These are phyloP conservation scores for Dioscorea alata DNA, from an alignment of 106 monocot species.

Conservation along the genomic window DNA sequence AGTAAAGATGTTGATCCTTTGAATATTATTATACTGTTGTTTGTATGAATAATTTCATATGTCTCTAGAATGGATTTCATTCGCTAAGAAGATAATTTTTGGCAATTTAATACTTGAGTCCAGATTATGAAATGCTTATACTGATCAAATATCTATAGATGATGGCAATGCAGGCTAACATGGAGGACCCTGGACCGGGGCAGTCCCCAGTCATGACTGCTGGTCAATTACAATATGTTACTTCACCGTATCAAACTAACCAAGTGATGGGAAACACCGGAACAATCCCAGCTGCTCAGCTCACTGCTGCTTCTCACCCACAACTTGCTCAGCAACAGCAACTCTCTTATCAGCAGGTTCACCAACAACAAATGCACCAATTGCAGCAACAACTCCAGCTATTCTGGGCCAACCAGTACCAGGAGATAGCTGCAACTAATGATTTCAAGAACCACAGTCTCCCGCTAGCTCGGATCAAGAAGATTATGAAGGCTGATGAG, in stretches of 20 bases:
- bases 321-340: conserved; percentile 3
- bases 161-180: conserved; percentile 2
- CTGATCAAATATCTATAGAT: too few species aligned
- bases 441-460: conserved; percentile 18
- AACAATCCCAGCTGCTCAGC: not conserved
- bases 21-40: too few species aligned
- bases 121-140: too few species aligned
- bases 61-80: too few species aligned
- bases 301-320: not conserved
- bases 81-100: too few species aligned
- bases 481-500: conserved; percentile 6
- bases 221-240: not conserved
- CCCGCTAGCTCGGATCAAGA: conserved; percentile 4
- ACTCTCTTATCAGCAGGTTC: conserved; percentile 6
- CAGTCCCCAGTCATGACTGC: not conserved
- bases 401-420: conserved; percentile 10
- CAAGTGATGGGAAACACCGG: conserved; percentile 1
- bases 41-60: too few species aligned
- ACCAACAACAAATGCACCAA: conserved; percentile 8
- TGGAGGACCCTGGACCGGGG: conserved; percentile 1
- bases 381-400: conserved; percentile 7
- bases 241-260: not conserved
- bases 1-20: too few species aligned
- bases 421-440: conserved; percentile 8
- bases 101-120: too few species aligned